A percentile compares a stretch with the other conserved stretches of the same genome.
Conservation (phyloP, 2,329 filamentous ascomycete species). For the Colletotrichum lindemuthianum region DNA sequence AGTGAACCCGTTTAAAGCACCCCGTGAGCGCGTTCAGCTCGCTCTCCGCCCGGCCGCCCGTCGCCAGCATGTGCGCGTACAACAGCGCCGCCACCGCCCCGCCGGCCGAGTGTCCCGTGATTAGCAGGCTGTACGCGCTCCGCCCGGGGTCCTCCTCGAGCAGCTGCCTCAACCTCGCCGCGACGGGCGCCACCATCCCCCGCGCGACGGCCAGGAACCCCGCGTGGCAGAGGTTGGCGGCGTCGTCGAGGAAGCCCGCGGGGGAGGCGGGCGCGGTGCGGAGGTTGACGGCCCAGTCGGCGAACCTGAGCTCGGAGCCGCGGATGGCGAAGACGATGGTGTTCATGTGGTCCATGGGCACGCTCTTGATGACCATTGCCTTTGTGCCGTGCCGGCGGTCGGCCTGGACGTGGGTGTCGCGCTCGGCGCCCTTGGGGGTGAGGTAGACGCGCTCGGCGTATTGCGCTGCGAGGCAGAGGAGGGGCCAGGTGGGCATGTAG, state of each 20-base stretch:
- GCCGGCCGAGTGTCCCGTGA: conserved; percentile 88
- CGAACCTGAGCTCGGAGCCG: conserved; percentile 76
- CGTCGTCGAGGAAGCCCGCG: conserved; percentile 78
- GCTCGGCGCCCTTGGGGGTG: conserved; percentile 69
- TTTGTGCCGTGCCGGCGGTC: conserved; percentile 81
- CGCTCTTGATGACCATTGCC: conserved; percentile 85
- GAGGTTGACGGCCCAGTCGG: conserved; percentile 89
- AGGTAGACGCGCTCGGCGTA: conserved; percentile 82
- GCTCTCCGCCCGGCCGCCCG: conserved; percentile 63
- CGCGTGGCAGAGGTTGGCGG: conserved; percentile 80
- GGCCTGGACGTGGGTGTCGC: conserved; percentile 74
- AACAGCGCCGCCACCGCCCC: conserved; percentile 84
- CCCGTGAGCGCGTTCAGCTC: conserved; percentile 76
- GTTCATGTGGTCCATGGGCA: conserved; percentile 80
- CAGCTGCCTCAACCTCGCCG: conserved; percentile 73
- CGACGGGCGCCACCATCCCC: conserved; percentile 79
- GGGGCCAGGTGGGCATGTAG: conserved; percentile 78
- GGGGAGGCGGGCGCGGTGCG: conserved; percentile 75
- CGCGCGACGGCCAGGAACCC: conserved; percentile 82
- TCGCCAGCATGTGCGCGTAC: conserved; percentile 80
- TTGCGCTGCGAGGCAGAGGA: conserved; percentile 81
- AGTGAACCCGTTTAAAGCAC: conserved; percentile 83
- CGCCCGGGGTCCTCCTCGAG: conserved; percentile 77
- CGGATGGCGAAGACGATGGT: conserved; percentile 87
- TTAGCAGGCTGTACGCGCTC: conserved; percentile 74